Evolutionary conservation across 305 asterid genomes (phyloP), one percentile per base, ranked within the genome.

Genomic region (Fraxinus xanthoxyloides): DNA sequence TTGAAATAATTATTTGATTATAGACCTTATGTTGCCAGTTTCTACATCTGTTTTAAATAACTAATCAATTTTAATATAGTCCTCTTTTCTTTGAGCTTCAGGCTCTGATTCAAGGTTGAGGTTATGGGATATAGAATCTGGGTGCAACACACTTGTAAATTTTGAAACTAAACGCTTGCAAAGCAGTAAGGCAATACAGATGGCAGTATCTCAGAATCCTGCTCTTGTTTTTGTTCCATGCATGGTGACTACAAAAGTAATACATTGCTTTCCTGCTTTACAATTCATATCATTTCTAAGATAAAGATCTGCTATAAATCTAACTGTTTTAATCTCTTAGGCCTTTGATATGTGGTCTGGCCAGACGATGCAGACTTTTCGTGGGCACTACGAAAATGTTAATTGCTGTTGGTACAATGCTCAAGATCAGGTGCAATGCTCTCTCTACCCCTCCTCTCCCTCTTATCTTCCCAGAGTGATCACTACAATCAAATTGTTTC

Each of bases 81-180:
- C 72, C 13, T 65, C 72, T 82, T 26, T 75, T 26, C 82, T 81
- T 24, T 65, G 79, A 75, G 81, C 86, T 86, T 83, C 96, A 95
- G 99, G 99, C 86, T 94, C 99, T 80, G 99, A 95, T 92, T 95
- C 99, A 40, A 91, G 99, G 90, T 83, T 95, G 88, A 94, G 97
- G 87, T 84, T 95, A 87, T 95, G 99, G 99, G 99, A 95, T 85
- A 88, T 93, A 82, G 97, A 93, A 80, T 90, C 99, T 82, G 98
- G 99, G 73, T 92, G 97, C 91, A 95, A 95, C 79, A 95, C 99
- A 19, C 97, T 95, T 56, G 98, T 95, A 38, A 95, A 95, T 90
- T 95, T 88, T 78, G 99, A 93, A 87, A 93, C 94, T 59, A 84
- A 91, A 12, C 97, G 99, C 82, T 88, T 95, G 17, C 99, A 93